These are phyloP conservation scores for Suhomyces prunicola DNA, from an alignment of 805 yeast genomes.

Conservation along the genomic window DNA sequence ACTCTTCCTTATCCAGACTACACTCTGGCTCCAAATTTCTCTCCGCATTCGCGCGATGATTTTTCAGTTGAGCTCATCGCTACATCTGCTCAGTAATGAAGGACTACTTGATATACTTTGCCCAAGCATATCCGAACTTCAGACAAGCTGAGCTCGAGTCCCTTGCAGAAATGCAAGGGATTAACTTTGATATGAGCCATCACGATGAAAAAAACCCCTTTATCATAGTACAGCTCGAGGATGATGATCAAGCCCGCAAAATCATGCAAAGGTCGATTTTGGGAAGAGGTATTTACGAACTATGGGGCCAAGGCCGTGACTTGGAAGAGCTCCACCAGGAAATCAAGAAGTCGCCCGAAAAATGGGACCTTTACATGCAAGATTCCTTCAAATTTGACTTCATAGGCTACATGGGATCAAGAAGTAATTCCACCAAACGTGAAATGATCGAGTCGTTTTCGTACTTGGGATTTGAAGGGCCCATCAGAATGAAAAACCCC, in stretches of 20 bases:
- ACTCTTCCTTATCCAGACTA: background rate
- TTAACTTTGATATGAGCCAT: constrained; percentile 55
- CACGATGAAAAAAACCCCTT: constrained; percentile 68
- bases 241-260: constrained; percentile 63
- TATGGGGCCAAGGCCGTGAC: constrained; percentile 71
- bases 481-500: constrained; percentile 73
- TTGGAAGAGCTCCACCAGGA: constrained; percentile 56
- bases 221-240: constrained; percentile 59
- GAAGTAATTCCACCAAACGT: constrained; percentile 49
- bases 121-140: constrained; percentile 79
- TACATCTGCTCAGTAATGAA: constrained; percentile 30
- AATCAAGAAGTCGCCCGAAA: constrained; percentile 29
- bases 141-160: constrained; percentile 82
- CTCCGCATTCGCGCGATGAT: background rate
- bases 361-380: constrained; percentile 37
- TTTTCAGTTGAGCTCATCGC: background rate
- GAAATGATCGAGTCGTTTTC: constrained; percentile 67
- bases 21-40: background rate
- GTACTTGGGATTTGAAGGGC: constrained; percentile 72
- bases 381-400: constrained; percentile 78
- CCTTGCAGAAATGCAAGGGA: constrained; percentile 60
- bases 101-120: constrained; percentile 74
- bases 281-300: constrained; percentile 73
- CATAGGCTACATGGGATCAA: constrained; percentile 68
- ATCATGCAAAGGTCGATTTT: constrained; percentile 68